Evolutionary conservation across 148 eudicot species (phyloP), one percentile per base, ranked within the genome.

Genomic region (Vaccinium corymbosum): DNA sequence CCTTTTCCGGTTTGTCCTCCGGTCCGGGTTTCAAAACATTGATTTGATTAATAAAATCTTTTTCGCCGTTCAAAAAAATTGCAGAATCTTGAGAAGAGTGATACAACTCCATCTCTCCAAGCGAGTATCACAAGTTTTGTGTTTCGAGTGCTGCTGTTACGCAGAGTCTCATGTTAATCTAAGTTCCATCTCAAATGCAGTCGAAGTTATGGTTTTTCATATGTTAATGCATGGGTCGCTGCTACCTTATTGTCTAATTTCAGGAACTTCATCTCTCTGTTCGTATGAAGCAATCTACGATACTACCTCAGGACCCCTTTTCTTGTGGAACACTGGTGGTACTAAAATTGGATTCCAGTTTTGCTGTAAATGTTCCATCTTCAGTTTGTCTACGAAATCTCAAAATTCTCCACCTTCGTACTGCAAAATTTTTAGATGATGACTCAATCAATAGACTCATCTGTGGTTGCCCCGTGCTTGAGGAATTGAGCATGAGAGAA

Each of bases 101-200:
- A 0, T 29, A 0, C 1, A 29, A 29, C 32, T 29, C 32, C 32
- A 29, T 29, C 62, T 1, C 20, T 59, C 22, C 10, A 59, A 22
- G 16, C 9, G 25, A 59, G 64, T 59, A 19, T 59, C 20, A 59
- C 64, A 8, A 59, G 25, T 59, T 59, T 59, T 20, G 22, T 59
- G 25, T 1, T 6, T 59, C 81, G 48, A 0, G 71, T 84, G 49
- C 17, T 80, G 61, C 48, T 46, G 27, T 53, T 53, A 25, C 81
- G 20, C 10, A 42, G 72, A 10, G 71, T 79, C 22, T 29, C 73
- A 1, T 49, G 25, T 25, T n/a, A 80, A 15, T 42, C 19, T 66
- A 80, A 71, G 42, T 85, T 80, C 51, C 74, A 78, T 9, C 79
- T 85, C 61, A n/a, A 55, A 13, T 73, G 81, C 42, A 79, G 61